Base-by-base conservation (phyloP, 768 basidiomycete species). In the Sarcodon aspratus region DNA sequence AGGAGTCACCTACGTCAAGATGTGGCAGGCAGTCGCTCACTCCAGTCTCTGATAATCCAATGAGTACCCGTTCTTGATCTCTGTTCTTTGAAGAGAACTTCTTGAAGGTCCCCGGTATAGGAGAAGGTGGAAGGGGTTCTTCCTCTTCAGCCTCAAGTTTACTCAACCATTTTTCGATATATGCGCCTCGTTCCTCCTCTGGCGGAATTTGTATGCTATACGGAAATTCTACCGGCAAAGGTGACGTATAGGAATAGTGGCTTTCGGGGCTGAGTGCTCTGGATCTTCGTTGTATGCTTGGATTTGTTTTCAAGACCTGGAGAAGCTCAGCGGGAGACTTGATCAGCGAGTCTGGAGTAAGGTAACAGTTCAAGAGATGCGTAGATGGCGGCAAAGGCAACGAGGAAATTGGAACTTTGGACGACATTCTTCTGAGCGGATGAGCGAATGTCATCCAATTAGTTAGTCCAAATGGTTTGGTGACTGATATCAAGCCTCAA, bases 1-100 rank as follows among this genome's bases (percentile, higher is more conserved):
- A 80, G 0, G 87, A 80, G 59, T 96, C 90, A 3, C 93, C 93
- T 9, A 91, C 82, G 50, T 95, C 85, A 15, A 98, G 70, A 54
- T 81, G 78, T 0, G 94, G 94, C 8, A 96, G 62, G 55, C 82
- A 87, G 55, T 95, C 91, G 32, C 72, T 64, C 40, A 91, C 59
- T 10, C 80, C 79, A 2, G 74, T 72, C 44, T 76, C 74, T 0
- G 91, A 80, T 13, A 98, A 55, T 4, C 80, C 90, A 13, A 96
- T 70, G 36, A 97, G 78, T 44, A 72, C 68, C 44, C 75, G 67
- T 3, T 64, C 67, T 44, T 75, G 71, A 48, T 80, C 74, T 47
- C 80, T 66, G 45, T 70, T 68, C 55, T 69, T 55, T 35, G 61
- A 45, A 11, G 52, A 64, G 7, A 78, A 75, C 55, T 76, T 78